phyloP scores from a whole-genome alignment of 768 basidiomycete species.

The Pisolithus marmoratus region DNA sequence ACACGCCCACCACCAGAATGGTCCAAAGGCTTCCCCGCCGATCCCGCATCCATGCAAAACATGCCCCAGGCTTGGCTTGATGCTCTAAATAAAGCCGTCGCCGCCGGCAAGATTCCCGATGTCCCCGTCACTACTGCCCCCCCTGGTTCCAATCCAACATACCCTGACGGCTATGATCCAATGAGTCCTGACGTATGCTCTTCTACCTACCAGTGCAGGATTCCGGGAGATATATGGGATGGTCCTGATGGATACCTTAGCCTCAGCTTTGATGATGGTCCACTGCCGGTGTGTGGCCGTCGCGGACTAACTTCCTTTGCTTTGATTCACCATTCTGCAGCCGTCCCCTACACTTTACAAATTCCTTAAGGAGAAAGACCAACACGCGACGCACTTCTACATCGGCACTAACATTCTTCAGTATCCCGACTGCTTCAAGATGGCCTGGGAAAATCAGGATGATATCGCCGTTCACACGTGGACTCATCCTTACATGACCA shows the following conservation, averaged over 20 bases:
- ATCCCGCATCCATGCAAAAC: slow-evolving; percentile 40
- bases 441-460: slow-evolving; percentile 38
- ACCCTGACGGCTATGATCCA: slow-evolving; percentile 36
- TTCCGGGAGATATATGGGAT: slow-evolving; percentile 64
- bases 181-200: slow-evolving; percentile 61
- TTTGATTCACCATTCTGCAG: slow-evolving; percentile 20
- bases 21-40: slow-evolving; percentile 52
- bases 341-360: slow-evolving; percentile 46
- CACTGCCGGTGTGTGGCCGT: slow-evolving; percentile 37
- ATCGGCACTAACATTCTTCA: slow-evolving; percentile 74
- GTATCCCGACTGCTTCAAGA: slow-evolving; percentile 50
- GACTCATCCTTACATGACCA: slow-evolving; percentile 80
- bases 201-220: slow-evolving; percentile 62
- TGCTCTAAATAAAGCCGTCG: slow-evolving; percentile 61
- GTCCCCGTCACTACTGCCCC: slow-evolving; percentile 40
- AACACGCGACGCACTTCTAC: slow-evolving; percentile 82
- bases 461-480: slow-evolving; percentile 47
- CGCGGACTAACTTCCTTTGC: not conserved
- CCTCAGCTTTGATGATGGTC: slow-evolving; percentile 79
- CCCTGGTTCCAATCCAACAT: slow-evolving; percentile 29
- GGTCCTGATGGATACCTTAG: slow-evolving; percentile 66
- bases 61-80: slow-evolving; percentile 69
- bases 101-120: slow-evolving; percentile 68
- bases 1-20: slow-evolving; percentile 41
- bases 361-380: slow-evolving; percentile 62